A percentile compares a stretch with the other conserved stretches of the same genome.
Evolutionary conservation across 495 filamentous ascomycete species (phyloP).

Genomic region (Xylaria palmicola): DNA sequence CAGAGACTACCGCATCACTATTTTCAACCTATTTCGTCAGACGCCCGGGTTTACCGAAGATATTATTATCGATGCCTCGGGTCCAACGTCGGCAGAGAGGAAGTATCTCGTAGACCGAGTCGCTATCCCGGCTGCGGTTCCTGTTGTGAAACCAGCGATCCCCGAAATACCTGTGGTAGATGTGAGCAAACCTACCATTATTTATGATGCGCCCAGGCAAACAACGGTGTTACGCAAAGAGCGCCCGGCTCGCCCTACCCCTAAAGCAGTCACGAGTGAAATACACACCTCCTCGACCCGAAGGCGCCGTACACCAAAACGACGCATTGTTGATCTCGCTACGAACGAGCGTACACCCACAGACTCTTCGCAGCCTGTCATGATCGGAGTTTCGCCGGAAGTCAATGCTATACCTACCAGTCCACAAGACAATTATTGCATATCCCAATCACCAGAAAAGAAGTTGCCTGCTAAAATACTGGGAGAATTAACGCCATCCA

Average conservation of each 20-base stretch:
- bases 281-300: constrained; percentile 51
- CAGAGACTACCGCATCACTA: constrained; percentile 76
- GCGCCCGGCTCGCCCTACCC: constrained; percentile 35
- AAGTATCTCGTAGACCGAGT: constrained; percentile 82
- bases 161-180: constrained; percentile 59
- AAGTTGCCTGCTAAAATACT: constrained; percentile 20
- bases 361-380: constrained; percentile 19
- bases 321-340: constrained; percentile 82
- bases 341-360: constrained; percentile 52
- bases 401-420: constrained; percentile 6
- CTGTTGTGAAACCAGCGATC: constrained; percentile 66
- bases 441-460: constrained; percentile 40
- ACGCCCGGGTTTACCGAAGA: constrained; percentile 90
- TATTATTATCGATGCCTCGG: constrained; percentile 80
- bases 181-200: constrained; percentile 61
- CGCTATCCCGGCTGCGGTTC: constrained; percentile 68
- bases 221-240: constrained; percentile 53
- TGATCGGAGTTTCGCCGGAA: constrained; percentile 2
- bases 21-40: constrained; percentile 95
- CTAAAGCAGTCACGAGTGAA: constrained; percentile 48
- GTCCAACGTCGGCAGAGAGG: constrained; percentile 77
- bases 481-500: constrained; percentile 31
- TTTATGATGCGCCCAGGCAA: constrained; percentile 49
- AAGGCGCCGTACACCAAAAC: constrained; percentile 56
- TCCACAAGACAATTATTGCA: constrained; percentile 41